These are phyloP conservation scores for Earliella scabrosa DNA, from an alignment of 1,284 basidiomycete species.

Conservation along the genomic window DNA sequence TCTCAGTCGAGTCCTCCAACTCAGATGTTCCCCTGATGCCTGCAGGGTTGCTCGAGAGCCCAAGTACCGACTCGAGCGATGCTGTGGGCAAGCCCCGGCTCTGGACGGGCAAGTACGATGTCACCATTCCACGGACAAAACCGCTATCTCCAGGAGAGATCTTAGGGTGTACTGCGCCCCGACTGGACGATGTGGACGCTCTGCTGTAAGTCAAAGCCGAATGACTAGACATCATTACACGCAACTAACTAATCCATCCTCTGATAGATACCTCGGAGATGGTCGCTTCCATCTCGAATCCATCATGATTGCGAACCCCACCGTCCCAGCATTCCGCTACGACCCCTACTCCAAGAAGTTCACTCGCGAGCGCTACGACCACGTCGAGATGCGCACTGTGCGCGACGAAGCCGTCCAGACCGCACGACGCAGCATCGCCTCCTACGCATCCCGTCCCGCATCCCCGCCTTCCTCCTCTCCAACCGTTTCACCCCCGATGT, in stretches of 20 bases:
- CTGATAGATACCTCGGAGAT: slow-evolving; percentile 86
- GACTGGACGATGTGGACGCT: slow-evolving; percentile 80
- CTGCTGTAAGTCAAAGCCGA: slow-evolving; percentile 68
- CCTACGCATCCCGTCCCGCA: slow-evolving; percentile 28
- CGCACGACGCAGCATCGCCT: slow-evolving; percentile 68
- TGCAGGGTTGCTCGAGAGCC: slow-evolving; percentile 21
- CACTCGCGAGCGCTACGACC: slow-evolving; percentile 92
- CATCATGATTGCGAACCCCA: slow-evolving; percentile 99
- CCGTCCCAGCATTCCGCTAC: slow-evolving; percentile 96
- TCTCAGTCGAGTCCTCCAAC: slow-evolving; percentile 48
- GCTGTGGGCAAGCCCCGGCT: slow-evolving; percentile 31
- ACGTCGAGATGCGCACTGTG: slow-evolving; percentile 82
- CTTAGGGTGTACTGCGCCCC: slow-evolving; percentile 95
- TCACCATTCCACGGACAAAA: slow-evolving; percentile 87
- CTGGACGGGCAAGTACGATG: slow-evolving; percentile 75
- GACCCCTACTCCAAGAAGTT: slow-evolving; percentile 99
- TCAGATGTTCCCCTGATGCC: slow-evolving; percentile 9
- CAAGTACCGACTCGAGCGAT: slow-evolving; percentile 3
- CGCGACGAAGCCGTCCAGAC: slow-evolving; percentile 80
- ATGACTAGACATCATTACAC: no score
- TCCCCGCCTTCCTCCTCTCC: slow-evolving; percentile 3
- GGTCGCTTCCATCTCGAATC: slow-evolving; percentile 98
- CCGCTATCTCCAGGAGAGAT: slow-evolving; percentile 97
- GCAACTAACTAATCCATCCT: neutral
- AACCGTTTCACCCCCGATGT: slow-evolving; percentile 48